Evolutionary conservation across 2,329 filamentous ascomycete species (phyloP).

Genomic region (Sporothrix euskadiensis): DNA sequence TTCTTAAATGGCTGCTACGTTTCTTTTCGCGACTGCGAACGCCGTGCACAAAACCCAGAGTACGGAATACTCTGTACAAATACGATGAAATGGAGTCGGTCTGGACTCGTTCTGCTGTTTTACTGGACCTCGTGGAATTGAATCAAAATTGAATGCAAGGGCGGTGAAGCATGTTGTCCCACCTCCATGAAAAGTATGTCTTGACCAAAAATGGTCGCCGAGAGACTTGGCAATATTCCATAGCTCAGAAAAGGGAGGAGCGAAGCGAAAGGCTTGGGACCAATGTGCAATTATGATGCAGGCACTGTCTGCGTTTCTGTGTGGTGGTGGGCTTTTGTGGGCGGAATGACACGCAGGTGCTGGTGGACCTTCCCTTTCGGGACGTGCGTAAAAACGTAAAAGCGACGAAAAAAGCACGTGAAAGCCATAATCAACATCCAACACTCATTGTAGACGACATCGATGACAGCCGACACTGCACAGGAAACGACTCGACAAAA

Average conservation of each 20-base stretch:
- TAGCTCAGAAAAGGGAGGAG: background rate
- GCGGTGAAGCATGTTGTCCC: background rate
- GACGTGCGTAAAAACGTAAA: background rate
- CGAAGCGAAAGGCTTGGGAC: background rate
- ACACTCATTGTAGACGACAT: background rate
- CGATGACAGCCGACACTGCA: background rate
- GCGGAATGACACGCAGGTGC: background rate
- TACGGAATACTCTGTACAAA: background rate
- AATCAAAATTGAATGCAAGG: background rate
- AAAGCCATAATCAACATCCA: background rate
- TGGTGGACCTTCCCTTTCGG: background rate
- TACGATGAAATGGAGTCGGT: background rate
- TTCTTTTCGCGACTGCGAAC: background rate
- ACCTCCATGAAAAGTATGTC: background rate
- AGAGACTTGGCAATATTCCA: conserved; percentile 19
- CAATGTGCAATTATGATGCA: conserved; percentile 2
- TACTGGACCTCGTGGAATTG: background rate
- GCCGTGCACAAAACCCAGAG: background rate
- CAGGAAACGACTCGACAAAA: background rate
- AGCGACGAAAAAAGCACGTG: background rate
- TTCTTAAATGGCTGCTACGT: conserved; percentile 1
- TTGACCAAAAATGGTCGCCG: background rate
- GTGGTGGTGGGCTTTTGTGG: background rate
- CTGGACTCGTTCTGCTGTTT: background rate
- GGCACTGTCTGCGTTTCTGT: background rate